Evolutionary conservation across 768 basidiomycete species (phyloP).

Genomic region (Hericium coralloides): DNA sequence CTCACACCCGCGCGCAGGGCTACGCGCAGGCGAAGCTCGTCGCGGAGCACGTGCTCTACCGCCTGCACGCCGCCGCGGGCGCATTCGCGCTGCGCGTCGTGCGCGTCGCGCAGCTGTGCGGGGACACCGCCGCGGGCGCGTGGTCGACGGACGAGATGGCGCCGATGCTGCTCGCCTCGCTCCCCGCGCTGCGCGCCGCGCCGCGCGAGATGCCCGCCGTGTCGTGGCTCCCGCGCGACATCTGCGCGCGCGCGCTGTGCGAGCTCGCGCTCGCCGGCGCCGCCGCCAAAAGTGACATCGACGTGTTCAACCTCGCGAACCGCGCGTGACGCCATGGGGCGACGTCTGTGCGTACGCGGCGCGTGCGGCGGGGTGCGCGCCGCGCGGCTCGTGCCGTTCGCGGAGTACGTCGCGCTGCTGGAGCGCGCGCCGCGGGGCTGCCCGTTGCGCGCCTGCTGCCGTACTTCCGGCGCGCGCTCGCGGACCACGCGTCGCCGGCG

Average conservation of each 20-base stretch:
- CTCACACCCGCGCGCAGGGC: not conserved
- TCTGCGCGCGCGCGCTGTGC: not conserved
- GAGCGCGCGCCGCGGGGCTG: not conserved
- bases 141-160: slow-evolving; percentile 1
- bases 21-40: not conserved
- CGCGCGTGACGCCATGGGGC: not conserved
- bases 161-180: slow-evolving; percentile 1
- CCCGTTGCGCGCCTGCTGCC: not conserved
- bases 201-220: not conserved
- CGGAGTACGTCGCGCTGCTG: not conserved
- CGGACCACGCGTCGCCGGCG: not conserved
- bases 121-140: not conserved
- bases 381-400: not conserved
- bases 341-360: not conserved
- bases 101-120: slow-evolving; percentile 1
- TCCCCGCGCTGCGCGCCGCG: not conserved
- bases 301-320: not conserved
- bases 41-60: slow-evolving; percentile 1
- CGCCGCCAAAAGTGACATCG: not conserved
- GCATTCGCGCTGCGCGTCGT: not conserved
- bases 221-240: not conserved
- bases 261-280: not conserved
- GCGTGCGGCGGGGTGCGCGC: not conserved
- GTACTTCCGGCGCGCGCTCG: not conserved
- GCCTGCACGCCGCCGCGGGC: not conserved